These are phyloP conservation scores for Amanita pseudoporphyria DNA, from an alignment of 768 basidiomycete species.

Conservation along the genomic window DNA sequence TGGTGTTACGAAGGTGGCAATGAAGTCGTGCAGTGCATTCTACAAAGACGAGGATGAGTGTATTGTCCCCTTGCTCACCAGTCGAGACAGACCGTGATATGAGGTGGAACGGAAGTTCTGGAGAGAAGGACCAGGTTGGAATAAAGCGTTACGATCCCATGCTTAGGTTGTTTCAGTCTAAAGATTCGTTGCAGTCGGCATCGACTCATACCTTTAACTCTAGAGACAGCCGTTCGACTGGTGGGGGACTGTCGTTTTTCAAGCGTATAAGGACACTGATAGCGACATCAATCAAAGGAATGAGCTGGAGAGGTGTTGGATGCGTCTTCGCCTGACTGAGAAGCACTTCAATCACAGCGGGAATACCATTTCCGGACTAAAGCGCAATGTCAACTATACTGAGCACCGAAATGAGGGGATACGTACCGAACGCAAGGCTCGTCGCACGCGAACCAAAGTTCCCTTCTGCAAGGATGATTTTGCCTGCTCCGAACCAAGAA, in stretches of 20 bases:
- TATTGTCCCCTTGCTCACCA: not conserved
- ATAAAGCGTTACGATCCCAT: constrained; percentile 52
- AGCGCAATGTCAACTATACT: not conserved
- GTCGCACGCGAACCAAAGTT: constrained; percentile 47
- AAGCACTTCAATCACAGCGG: constrained; percentile 41
- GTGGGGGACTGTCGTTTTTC: constrained; percentile 40
- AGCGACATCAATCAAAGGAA: constrained; percentile 55
- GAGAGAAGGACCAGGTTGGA: constrained; percentile 54
- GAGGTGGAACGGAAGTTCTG: constrained; percentile 47
- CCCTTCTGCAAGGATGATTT: constrained; percentile 55
- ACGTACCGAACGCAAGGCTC: constrained; percentile 60
- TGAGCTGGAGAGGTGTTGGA: constrained; percentile 26
- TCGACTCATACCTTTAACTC: constrained; percentile 32
- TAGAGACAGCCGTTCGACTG: constrained; percentile 31
- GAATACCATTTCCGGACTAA: constrained; percentile 34
- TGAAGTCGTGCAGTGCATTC: constrained; percentile 54
- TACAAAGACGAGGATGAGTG: constrained; percentile 16
- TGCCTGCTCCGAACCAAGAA: constrained; percentile 39
- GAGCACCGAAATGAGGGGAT: not conserved
- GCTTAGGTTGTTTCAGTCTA: constrained; percentile 24
- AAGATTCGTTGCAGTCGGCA: not conserved
- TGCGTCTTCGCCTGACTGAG: constrained; percentile 41
- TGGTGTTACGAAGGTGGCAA: constrained; percentile 37
- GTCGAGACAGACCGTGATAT: constrained; percentile 41
- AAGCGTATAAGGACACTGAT: constrained; percentile 65